phyloP scores from a whole-genome alignment of 345 rosid species.

The Turnera subulata region DNA sequence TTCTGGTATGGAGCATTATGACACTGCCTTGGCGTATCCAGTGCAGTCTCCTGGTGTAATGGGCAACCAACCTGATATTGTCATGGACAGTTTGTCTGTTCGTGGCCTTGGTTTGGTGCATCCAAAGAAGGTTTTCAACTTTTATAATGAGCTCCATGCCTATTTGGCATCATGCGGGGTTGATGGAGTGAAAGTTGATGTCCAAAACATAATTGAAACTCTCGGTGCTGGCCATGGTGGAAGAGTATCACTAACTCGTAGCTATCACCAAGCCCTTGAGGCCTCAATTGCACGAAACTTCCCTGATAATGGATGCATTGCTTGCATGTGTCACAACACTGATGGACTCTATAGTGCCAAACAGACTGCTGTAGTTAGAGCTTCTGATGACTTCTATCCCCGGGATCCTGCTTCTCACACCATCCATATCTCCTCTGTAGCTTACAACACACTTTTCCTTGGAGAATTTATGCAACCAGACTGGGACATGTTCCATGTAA shows the following conservation, averaged over 20 bases:
- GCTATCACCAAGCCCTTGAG: slow-evolving; percentile 84
- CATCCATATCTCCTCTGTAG: slow-evolving; percentile 86
- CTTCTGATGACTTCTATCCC: slow-evolving; percentile 93
- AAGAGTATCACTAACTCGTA: slow-evolving; percentile 85
- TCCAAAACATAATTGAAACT: slow-evolving; percentile 90
- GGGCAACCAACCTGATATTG: slow-evolving; percentile 94
- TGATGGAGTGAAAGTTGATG: slow-evolving; percentile 98
- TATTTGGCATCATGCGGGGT: slow-evolving; percentile 90
- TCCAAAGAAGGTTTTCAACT: slow-evolving; percentile 85
- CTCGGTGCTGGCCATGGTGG: slow-evolving; percentile 97
- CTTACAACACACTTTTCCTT: slow-evolving; percentile 84
- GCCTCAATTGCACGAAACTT: slow-evolving; percentile 81
- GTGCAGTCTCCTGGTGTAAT: slow-evolving; percentile 76
- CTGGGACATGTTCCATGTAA: slow-evolving; percentile 99
- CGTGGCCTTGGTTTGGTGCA: slow-evolving; percentile 93
- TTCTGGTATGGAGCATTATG: slow-evolving; percentile 93
- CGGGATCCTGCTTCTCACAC: slow-evolving; percentile 97
- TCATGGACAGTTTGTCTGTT: slow-evolving; percentile 84
- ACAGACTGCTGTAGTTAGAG: slow-evolving; percentile 90
- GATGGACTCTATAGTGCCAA: slow-evolving; percentile 91
- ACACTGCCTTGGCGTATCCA: slow-evolving; percentile 82
- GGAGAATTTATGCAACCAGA: slow-evolving; percentile 99
- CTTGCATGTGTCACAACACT: slow-evolving; percentile 97
- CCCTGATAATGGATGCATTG: slow-evolving; percentile 84
- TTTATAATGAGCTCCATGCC: slow-evolving; percentile 95